Evolutionary conservation across 2,329 filamentous ascomycete species (phyloP).

Genomic region (Trichoderma endophyticum): DNA sequence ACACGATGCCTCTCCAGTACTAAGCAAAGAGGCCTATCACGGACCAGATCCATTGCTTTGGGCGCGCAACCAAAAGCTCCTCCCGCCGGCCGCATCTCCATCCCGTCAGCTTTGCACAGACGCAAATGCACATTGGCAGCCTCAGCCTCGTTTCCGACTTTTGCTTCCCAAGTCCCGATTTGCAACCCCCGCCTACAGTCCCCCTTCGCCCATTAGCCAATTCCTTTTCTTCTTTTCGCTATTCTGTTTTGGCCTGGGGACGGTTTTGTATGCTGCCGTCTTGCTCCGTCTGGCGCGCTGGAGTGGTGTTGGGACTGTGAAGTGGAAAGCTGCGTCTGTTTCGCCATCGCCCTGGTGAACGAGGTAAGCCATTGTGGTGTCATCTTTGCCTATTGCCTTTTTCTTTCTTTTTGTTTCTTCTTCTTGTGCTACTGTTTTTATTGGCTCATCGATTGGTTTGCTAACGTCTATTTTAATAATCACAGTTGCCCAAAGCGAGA

Average conservation of each 20-base stretch:
- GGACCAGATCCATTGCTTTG: neutral
- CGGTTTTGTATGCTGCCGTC: neutral
- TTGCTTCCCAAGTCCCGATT: neutral
- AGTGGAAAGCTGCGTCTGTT: neutral
- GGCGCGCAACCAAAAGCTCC: neutral
- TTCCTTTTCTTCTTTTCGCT: neutral
- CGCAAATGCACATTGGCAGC: neutral
- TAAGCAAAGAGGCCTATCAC: neutral
- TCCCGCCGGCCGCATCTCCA: neutral
- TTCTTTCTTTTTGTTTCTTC: neutral
- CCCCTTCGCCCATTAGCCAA: neutral
- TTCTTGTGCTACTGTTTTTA: neutral
- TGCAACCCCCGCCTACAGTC: neutral
- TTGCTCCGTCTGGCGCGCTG: neutral
- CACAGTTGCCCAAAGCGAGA: neutral
- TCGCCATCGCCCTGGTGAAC: neutral
- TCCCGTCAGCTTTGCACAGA: neutral
- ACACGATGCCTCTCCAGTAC: neutral
- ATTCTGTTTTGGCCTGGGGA: too few species aligned
- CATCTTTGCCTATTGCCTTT: neutral
- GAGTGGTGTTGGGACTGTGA: neutral
- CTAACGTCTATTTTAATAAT: neutral
- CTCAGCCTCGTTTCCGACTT: neutral
- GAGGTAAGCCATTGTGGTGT: neutral
- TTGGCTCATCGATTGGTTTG: neutral